Conservation (phyloP, 2,329 filamentous ascomycete genomes). For the Albifimbria verrucaria region DNA sequence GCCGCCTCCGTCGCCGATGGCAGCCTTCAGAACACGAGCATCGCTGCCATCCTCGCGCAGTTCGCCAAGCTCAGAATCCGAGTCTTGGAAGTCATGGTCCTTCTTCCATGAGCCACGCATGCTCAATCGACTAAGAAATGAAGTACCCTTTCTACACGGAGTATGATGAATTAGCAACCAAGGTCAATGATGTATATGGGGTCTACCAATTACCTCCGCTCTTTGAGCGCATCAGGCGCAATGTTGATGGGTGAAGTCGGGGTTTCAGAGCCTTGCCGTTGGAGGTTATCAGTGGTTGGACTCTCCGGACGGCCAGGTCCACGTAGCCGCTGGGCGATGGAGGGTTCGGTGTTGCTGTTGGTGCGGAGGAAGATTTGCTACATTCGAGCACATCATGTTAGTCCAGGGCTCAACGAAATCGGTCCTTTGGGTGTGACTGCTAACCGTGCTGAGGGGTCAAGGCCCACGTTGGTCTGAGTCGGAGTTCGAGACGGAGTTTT, state of each 20-base stretch:
- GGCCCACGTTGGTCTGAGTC: conserved; percentile 18
- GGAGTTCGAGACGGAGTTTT: conserved; percentile 21
- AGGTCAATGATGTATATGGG: not conserved
- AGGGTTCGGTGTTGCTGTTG: conserved; percentile 33
- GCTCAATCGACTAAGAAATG: conserved; percentile 78
- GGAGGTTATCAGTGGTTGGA: conserved; percentile 37
- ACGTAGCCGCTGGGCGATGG: conserved; percentile 54
- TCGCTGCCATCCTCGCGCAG: conserved; percentile 75
- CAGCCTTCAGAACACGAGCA: conserved; percentile 76
- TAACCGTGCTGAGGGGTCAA: conserved; percentile 36
- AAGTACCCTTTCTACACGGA: conserved; percentile 70
- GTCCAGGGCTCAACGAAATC: not conserved
- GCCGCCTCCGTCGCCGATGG: conserved; percentile 63
- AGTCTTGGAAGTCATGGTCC: conserved; percentile 54
- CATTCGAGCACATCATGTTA: not conserved
- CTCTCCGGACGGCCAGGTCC: conserved; percentile 51
- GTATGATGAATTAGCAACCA: not conserved
- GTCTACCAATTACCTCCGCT: conserved; percentile 72
- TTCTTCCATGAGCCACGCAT: conserved; percentile 76
- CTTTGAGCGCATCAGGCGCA: conserved; percentile 47
- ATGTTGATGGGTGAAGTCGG: conserved; percentile 28
- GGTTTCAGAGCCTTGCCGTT: conserved; percentile 39
- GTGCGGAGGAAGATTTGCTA: conserved; percentile 39
- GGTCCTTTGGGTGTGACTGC: conserved; percentile 7
- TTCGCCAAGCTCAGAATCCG: conserved; percentile 68